These are phyloP conservation scores for Crithidia fasciculata DNA, from an alignment of 208 protist genomes.

Conservation along the genomic window DNA sequence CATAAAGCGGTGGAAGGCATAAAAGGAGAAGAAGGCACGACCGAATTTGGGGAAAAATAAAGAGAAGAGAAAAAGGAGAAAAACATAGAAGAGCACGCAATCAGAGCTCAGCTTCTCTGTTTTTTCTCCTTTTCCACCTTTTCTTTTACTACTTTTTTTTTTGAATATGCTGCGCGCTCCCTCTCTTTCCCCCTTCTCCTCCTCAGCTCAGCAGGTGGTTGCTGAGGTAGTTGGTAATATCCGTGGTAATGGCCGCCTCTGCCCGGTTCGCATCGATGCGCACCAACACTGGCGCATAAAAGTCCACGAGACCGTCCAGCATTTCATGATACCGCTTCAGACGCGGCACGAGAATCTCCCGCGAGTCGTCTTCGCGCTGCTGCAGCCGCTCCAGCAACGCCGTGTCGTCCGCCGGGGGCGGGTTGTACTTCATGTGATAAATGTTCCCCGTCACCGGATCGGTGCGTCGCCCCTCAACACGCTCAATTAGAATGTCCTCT, in stretches of 20 bases:
- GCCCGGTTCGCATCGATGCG: conserved; percentile 56
- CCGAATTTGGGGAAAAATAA: conserved; percentile 4
- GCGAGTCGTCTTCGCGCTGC: conserved; percentile 86
- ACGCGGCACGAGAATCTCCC: conserved; percentile 66
- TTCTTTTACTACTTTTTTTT: conserved; percentile 9
- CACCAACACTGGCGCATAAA: conserved; percentile 67
- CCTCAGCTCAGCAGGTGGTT: conserved; percentile 26
- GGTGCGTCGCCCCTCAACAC: conserved; percentile 84
- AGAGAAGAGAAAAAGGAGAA: conserved; percentile 9
- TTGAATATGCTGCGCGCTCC: not conserved
- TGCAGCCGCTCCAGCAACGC: conserved; percentile 81
- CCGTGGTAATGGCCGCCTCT: conserved; percentile 43
- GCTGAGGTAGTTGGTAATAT: conserved; percentile 48
- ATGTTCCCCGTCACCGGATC: conserved; percentile 82
- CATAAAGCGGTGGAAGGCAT: conserved; percentile 6
- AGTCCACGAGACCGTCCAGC: conserved; percentile 57
- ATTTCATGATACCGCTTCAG: conserved; percentile 77
- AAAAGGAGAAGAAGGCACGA: conserved; percentile 10
- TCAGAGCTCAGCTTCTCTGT: not conserved
- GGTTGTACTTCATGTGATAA: conserved; percentile 92
- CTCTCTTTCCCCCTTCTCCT: not conserved
- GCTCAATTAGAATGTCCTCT: conserved; percentile 79
- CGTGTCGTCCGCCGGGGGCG: conserved; percentile 71
- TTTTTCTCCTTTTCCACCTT: conserved; percentile 25
- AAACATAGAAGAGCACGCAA: conserved; percentile 1